Conservation (phyloP, 257 asterid species). For the Petunia axillaris region DNA sequence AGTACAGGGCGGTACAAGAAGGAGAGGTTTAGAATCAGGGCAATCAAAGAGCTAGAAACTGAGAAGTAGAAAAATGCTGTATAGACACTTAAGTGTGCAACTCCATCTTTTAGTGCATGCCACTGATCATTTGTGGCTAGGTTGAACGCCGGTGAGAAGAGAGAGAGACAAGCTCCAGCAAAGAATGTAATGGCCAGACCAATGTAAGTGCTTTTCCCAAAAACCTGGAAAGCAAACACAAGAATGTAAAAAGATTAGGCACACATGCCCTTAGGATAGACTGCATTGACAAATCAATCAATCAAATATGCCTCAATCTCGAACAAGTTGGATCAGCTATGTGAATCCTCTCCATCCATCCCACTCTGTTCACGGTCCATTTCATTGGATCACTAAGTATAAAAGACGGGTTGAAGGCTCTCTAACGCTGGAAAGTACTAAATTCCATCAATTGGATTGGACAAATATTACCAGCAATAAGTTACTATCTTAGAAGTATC, state of each 20-base stretch:
- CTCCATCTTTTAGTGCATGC: slow-evolving; percentile 60
- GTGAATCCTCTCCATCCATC: neutral
- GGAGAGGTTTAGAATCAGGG: slow-evolving; percentile 63
- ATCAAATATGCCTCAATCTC: neutral
- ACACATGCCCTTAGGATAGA: neutral
- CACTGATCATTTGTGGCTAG: slow-evolving; percentile 89
- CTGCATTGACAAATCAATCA: neutral
- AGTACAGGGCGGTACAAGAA: slow-evolving; percentile 74
- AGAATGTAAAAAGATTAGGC: neutral
- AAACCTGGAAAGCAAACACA: slow-evolving; percentile 52
- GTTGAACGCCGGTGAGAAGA: slow-evolving; percentile 91
- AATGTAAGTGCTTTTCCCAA: slow-evolving; percentile 74
- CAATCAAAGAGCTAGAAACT: slow-evolving; percentile 71
- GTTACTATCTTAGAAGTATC: neutral
- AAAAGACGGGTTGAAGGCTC: neutral
- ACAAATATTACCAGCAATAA: neutral
- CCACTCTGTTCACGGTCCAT: neutral
- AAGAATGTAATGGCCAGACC: slow-evolving; percentile 83
- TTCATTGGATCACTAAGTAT: neutral
- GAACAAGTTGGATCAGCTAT: neutral
- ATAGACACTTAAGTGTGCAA: slow-evolving; percentile 77
- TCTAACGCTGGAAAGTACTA: neutral
- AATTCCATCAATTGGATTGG: neutral
- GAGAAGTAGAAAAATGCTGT: slow-evolving; percentile 96
- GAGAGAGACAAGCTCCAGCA: slow-evolving; percentile 85